Evolutionary conservation across 345 rosid species (phyloP).

Genomic region (Psidium guajava): DNA sequence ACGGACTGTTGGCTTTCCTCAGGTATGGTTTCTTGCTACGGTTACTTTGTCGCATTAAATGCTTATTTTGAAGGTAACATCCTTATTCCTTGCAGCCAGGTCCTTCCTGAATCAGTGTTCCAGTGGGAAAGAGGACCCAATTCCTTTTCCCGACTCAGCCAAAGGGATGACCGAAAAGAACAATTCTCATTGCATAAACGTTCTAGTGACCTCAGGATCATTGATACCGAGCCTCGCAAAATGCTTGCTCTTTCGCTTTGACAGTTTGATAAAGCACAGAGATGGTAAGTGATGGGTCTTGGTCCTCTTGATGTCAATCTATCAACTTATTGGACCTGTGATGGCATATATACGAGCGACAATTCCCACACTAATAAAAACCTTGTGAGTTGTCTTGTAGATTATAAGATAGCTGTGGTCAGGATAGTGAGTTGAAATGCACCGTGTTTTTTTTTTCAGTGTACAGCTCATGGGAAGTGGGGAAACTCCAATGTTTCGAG

Average conservation of each 20-base stretch:
- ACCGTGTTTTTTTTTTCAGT: constrained; percentile 24
- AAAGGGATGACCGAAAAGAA: constrained; percentile 7
- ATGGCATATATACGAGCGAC: neutral
- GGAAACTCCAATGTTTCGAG: constrained; percentile 63
- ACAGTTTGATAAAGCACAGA: constrained; percentile 38
- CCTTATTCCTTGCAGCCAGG: constrained; percentile 41
- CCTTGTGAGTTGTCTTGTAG: neutral
- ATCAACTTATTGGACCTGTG: neutral
- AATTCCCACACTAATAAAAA: neutral
- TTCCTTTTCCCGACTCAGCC: neutral
- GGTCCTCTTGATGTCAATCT: neutral
- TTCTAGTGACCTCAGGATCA: constrained; percentile 82
- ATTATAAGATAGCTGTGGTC: neutral
- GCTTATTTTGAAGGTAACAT: neutral
- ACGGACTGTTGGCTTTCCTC: constrained; percentile 86
- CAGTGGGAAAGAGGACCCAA: constrained; percentile 25
- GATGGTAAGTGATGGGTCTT: constrained; percentile 40
- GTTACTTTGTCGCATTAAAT: neutral
- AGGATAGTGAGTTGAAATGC: neutral
- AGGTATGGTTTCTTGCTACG: constrained; percentile 19
- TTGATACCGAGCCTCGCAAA: constrained; percentile 86
- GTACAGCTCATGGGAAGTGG: constrained; percentile 76
- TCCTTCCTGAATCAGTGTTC: constrained; percentile 64
- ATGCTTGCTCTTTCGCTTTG: constrained; percentile 68
- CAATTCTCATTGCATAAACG: constrained; percentile 32